Evolutionary conservation across 2,329 filamentous ascomycete species (phyloP).

Genomic region (Magnaporthiopsis poae): DNA sequence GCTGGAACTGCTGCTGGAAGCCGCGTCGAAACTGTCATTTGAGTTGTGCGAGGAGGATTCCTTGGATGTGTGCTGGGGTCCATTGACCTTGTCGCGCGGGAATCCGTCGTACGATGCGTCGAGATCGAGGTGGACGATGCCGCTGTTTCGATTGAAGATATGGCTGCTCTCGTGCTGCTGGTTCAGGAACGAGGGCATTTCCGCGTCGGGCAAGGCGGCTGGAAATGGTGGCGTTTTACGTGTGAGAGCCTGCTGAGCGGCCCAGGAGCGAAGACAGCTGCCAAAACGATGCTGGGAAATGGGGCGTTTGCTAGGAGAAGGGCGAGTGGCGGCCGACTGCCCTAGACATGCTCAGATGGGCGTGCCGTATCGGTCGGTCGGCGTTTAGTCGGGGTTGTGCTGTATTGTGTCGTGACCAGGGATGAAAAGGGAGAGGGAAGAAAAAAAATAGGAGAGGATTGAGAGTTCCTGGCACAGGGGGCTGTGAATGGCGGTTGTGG

Average conservation of each 20-base stretch:
- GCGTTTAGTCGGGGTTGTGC: neutral
- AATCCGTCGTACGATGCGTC: conserved; percentile 24
- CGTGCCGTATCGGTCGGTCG: neutral
- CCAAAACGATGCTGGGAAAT: conserved; percentile 6
- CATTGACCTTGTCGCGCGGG: conserved; percentile 23
- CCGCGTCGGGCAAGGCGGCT: conserved; percentile 11
- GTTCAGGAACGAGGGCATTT: conserved; percentile 47
- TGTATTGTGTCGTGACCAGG: neutral
- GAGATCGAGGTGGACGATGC: conserved; percentile 35
- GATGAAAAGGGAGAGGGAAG: too few relatives aligned
- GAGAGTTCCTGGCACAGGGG: conserved; percentile 6
- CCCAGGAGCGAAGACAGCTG: neutral
- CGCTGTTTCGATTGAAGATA: conserved; percentile 31
- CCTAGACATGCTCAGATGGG: conserved; percentile 9
- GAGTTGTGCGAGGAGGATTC: conserved; percentile 27
- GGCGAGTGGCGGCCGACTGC: conserved; percentile 4
- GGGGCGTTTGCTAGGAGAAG: neutral
- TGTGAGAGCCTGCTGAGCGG: neutral
- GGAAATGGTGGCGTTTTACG: neutral
- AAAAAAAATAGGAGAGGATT: neutral
- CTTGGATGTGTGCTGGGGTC: conserved; percentile 15
- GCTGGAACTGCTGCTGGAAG: conserved; percentile 34
- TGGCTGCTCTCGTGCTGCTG: conserved; percentile 30
- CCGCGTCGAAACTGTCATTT: conserved; percentile 45
- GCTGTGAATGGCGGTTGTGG: neutral